Evolutionary conservation across 139 green algal genomes (phyloP).

Genomic region (Tetraselmis striata): DNA sequence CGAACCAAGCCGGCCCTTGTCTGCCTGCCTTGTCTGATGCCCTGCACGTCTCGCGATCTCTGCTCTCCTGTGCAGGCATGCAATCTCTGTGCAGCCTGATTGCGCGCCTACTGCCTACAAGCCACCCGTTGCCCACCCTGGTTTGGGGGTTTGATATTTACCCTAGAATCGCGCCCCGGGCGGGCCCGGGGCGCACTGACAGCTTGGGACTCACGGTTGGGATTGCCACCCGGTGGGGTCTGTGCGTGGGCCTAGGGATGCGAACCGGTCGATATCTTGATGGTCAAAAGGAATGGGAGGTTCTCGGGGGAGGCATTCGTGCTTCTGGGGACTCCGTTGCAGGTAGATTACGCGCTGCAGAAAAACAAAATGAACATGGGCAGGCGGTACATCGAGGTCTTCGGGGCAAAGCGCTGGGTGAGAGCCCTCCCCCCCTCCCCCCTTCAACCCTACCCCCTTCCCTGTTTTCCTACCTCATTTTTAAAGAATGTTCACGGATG

Average conservation of each 20-base stretch:
- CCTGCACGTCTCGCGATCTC: neutral
- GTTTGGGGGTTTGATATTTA: neutral
- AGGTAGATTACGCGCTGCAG: conserved; percentile 55
- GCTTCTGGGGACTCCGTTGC: conserved; percentile 48
- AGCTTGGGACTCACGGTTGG: neutral
- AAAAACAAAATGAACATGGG: conserved; percentile 77
- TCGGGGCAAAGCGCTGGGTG: conserved; percentile 37
- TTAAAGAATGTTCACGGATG: too few relatives aligned
- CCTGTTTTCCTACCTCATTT: conserved; percentile 1
- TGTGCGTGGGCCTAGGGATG: conserved; percentile 41
- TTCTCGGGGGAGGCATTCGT: conserved; percentile 69
- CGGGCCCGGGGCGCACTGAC: neutral
- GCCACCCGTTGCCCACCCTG: neutral
- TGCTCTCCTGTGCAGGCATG: neutral
- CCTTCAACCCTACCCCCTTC: too few relatives aligned
- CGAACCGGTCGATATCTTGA: conserved; percentile 67
- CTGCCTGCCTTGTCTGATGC: too few relatives aligned
- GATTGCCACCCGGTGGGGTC: conserved; percentile 1
- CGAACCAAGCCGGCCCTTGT: too few relatives aligned
- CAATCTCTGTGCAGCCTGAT: conserved; percentile 1
- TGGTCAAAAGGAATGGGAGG: conserved; percentile 54
- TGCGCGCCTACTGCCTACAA: neutral
- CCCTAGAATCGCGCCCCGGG: neutral
- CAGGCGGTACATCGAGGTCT: conserved; percentile 75
- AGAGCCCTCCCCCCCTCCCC: neutral